These are phyloP conservation scores for Colletotrichum brevisporum DNA, from an alignment of 2,329 filamentous ascomycete genomes.

Conservation along the genomic window DNA sequence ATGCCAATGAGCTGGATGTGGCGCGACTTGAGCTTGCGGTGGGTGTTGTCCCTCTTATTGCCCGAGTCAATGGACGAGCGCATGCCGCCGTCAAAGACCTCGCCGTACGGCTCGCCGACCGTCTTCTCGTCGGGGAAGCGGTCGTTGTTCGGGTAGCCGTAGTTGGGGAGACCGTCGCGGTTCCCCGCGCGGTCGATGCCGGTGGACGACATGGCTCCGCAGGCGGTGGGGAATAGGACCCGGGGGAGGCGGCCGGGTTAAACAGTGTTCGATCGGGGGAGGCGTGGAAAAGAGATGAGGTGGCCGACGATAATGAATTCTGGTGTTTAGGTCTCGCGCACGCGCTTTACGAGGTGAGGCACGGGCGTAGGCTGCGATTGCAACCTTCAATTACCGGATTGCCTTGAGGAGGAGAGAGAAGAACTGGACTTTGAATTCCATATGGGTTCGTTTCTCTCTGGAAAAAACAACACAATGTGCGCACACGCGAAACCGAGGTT, in stretches of 20 bases:
- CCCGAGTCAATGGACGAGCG: slow-evolving; percentile 34
- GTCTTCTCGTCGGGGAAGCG: slow-evolving; percentile 32
- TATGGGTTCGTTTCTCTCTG: slow-evolving; percentile 29
- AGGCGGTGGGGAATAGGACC: slow-evolving; percentile 5
- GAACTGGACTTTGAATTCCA: slow-evolving; percentile 47
- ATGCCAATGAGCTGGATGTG: slow-evolving; percentile 74
- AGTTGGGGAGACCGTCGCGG: slow-evolving; percentile 24
- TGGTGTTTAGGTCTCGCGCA: not conserved
- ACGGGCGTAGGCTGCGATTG: slow-evolving; percentile 13
- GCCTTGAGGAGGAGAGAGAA: slow-evolving; percentile 46
- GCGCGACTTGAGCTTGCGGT: slow-evolving; percentile 67
- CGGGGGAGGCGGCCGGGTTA: slow-evolving; percentile 4
- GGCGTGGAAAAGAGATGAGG: not conserved
- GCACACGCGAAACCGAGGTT: not conserved
- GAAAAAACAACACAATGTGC: too few relatives aligned
- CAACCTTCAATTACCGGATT: slow-evolving; percentile 41
- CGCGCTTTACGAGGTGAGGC: not conserved
- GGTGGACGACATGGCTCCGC: slow-evolving; percentile 42
- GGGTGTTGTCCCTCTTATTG: slow-evolving; percentile 57
- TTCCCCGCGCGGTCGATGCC: slow-evolving; percentile 42
- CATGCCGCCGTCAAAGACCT: slow-evolving; percentile 25
- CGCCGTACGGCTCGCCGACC: slow-evolving; percentile 29
- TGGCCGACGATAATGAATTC: not conserved
- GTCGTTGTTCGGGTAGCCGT: slow-evolving; percentile 14
- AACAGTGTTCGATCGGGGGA: slow-evolving; percentile 2